Evolutionary conservation across 192 early-diverging fungal species (phyloP), one percentile per base, ranked within the genome.

Genomic region (Cetraspora pellucida): DNA sequence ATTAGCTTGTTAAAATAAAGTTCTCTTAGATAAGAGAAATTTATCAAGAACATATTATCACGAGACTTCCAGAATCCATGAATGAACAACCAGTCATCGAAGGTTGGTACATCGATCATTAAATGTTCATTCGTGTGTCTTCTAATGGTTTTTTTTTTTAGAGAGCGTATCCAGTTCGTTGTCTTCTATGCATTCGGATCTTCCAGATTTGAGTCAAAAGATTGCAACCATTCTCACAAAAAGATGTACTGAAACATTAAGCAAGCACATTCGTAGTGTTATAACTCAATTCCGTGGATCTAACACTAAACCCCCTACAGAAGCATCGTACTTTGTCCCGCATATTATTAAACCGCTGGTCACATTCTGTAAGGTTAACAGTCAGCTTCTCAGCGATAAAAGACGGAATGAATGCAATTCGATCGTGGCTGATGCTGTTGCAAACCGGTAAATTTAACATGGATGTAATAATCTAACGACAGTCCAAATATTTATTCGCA

Each of bases 281-380:
- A 81, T 65, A 13, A 61, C 71, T 37, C 81, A 85, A 45, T 82
- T 81, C 52, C 60, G 85, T 27, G 79, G 85, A 45, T 80, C 83
- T 17, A 86, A 85, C 60, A 79, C 76, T 21, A 75, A 76, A 1
- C 78, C 83, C 2, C 88, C 88, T 16, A 79, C 49, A 2, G 86
- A 87, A 61, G 76, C 83, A 21, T 88, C 87, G 17, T 79, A 82
- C 3, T 89, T 87, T 78, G 84, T 89, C 14, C 72, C 84, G 3
- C 66, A 81, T 49, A 81, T 89, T 16, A 72, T 89, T 43, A 79
- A 79, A 31, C 88, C 88, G 9, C 79, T 87, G 6, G 45, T 19
- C 8, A 46, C 23, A 11, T 80, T 84, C 68, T 50, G 49, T 27
- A 67, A 78, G 16, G 68, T 82, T 23, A 77, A 85, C 44, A 79